Conservation (phyloP, 2,329 filamentous ascomycete species). For the Aspergillus intermedius region DNA sequence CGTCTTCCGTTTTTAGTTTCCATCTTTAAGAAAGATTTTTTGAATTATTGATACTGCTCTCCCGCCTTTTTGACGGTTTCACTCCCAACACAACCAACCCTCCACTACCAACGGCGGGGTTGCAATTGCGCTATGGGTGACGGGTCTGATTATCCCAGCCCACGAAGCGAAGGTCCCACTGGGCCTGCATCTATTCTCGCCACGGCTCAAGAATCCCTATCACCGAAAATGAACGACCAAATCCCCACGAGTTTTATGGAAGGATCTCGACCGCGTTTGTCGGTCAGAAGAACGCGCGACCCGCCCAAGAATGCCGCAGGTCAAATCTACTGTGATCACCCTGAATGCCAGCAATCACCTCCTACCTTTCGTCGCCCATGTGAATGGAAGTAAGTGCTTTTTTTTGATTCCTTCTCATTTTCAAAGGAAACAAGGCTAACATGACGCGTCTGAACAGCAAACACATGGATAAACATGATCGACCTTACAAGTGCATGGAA, state of each 20-base stretch:
- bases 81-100: slow-evolving; percentile 11
- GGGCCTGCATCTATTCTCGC: slow-evolving; percentile 30
- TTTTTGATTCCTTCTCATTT: slow-evolving; percentile 2
- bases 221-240: slow-evolving; percentile 32
- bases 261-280: slow-evolving; percentile 34
- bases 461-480: slow-evolving; percentile 97
- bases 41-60: background rate
- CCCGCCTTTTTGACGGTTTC: slow-evolving; percentile 3
- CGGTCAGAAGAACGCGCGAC: slow-evolving; percentile 41
- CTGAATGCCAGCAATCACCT: slow-evolving; percentile 60
- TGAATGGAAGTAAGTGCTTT: slow-evolving; percentile 79
- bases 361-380: slow-evolving; percentile 73
- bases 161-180: slow-evolving; percentile 37
- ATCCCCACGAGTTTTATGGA: slow-evolving; percentile 26
- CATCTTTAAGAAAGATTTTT: background rate
- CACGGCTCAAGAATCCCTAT: slow-evolving; percentile 27
- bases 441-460: slow-evolving; percentile 53
- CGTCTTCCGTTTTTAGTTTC: background rate
- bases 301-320: slow-evolving; percentile 60
- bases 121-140: slow-evolving; percentile 33
- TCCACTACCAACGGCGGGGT: slow-evolving; percentile 25
- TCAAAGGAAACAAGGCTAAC: slow-evolving; percentile 14
- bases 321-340: slow-evolving; percentile 68
- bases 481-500: slow-evolving; percentile 79
- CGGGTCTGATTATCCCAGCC: slow-evolving; percentile 38